These are phyloP conservation scores for Termitomyces sp. DNA, from an alignment of 768 basidiomycete species.

Conservation along the genomic window DNA sequence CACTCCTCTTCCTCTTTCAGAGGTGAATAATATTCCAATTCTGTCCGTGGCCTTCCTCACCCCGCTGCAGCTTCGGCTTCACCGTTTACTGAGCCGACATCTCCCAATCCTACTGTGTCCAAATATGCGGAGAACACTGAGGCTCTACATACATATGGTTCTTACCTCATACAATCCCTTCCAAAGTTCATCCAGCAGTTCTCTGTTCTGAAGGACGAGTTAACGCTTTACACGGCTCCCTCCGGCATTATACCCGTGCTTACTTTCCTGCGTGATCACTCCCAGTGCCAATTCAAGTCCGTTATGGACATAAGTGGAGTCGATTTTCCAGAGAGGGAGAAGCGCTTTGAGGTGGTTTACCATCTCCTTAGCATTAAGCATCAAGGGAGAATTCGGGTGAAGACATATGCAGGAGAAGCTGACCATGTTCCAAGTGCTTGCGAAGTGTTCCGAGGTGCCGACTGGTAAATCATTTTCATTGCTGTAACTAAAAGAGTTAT, in stretches of 20 bases:
- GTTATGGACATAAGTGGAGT: slow-evolving; percentile 94
- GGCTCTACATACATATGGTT: slow-evolving; percentile 85
- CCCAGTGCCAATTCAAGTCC: slow-evolving; percentile 90
- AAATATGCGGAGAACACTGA: slow-evolving; percentile 70
- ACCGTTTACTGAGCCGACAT: slow-evolving; percentile 87
- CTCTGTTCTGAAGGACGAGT: slow-evolving; percentile 93
- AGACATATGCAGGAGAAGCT: slow-evolving; percentile 94
- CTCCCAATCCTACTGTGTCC: slow-evolving; percentile 77
- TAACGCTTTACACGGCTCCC: slow-evolving; percentile 84
- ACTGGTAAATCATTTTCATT: slow-evolving; percentile 60
- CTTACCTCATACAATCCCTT: slow-evolving; percentile 88
- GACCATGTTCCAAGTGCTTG: slow-evolving; percentile 84
- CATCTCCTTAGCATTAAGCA: slow-evolving; percentile 79
- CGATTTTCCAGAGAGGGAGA: slow-evolving; percentile 89
- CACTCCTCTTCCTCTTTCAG: slow-evolving; percentile 41
- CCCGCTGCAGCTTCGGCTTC: slow-evolving; percentile 49
- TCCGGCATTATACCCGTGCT: slow-evolving; percentile 78
- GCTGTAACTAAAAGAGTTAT: background rate
- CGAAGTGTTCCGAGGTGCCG: slow-evolving; percentile 82
- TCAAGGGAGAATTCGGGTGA: slow-evolving; percentile 87
- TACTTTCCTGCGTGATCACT: slow-evolving; percentile 92
- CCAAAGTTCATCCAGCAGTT: slow-evolving; percentile 99
- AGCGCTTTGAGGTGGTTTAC: slow-evolving; percentile 96
- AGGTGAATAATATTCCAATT: slow-evolving; percentile 31
- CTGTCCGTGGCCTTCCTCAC: background rate